phyloP scores from a whole-genome alignment of 768 basidiomycete species.

The Amylocystis lapponica region DNA sequence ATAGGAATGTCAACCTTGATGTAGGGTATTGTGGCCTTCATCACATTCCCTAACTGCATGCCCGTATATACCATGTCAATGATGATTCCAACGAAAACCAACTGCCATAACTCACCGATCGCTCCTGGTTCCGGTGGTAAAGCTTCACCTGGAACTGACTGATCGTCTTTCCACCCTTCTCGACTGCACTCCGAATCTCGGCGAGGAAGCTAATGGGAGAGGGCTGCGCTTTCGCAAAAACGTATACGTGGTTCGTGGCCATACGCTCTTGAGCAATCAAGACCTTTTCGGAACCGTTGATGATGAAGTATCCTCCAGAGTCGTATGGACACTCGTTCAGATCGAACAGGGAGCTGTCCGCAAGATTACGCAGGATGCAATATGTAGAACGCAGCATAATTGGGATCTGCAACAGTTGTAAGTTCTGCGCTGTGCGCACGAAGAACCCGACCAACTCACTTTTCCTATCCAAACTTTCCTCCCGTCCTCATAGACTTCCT shows the following conservation, averaged over 20 bases:
- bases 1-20: conserved; percentile 98
- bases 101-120: conserved; percentile 54
- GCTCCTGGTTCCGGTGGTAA: conserved; percentile 86
- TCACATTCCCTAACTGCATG: conserved; percentile 76
- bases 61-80: not conserved
- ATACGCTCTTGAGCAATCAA: conserved; percentile 98
- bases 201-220: conserved; percentile 94
- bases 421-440: no score
- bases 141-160: conserved; percentile 98
- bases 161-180: conserved; percentile 97
- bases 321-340: conserved; percentile 98
- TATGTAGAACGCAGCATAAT: conserved; percentile 97
- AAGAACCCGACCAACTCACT: conserved; percentile 49
- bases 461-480: conserved; percentile 95
- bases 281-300: conserved; percentile 99
- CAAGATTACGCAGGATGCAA: conserved; percentile 80
- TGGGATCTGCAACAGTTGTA: conserved; percentile 82
- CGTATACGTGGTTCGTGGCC: conserved; percentile 99
- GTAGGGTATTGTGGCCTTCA: conserved; percentile 96
- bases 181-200: conserved; percentile 95
- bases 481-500: conserved; percentile 53
- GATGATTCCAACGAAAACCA: not conserved
- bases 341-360: conserved; percentile 79
- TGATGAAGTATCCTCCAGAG: conserved; percentile 98
- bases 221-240: conserved; percentile 96